Base-by-base conservation (phyloP, 202 grass and related monocot genomes). In the Dendrocalamus latiflorus region DNA sequence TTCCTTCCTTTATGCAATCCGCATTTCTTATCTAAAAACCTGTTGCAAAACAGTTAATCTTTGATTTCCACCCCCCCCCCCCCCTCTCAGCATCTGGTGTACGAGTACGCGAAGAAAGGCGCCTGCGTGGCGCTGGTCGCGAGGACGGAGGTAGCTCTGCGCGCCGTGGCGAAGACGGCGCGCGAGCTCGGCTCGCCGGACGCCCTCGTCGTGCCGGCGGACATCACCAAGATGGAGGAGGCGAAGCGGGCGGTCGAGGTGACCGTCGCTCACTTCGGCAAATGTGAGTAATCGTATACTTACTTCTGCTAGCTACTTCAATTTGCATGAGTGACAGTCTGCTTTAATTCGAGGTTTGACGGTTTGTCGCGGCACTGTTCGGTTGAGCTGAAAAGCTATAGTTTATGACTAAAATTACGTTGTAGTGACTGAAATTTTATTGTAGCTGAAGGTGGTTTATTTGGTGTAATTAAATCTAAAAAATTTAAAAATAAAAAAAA, bases 191-290 rank as follows among this genome's bases (percentile, higher is more conserved):
- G 90, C 42, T 6, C 90, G 34, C 79, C 90, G 24, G 87, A 85
- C 56, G 78, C 80, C 2, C 84, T 92, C 1, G 81, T 89, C 50
- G 68, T 89, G 57, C 84, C 87, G 21, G 87, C 87, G 2, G 90
- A 92, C 80, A 16, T 92, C 75, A 89, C 90, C 76, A 84, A 81
- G 70, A 24, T 81, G 1, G 76, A 82, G 0, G 90, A 92, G 3
- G 81, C 90, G 51, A 87, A 87, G 77, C 87, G 87, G 34, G 77
- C 81, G 26, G 84, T 92, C 17, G 84, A 89, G 67, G 90, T 87
- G 78, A 92, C 90, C 43, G 50, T 92, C 54, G 84, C 87, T 0
- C 90, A 89, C 61, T 92, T 92, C 15, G 90, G 90, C 21, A 86
- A 92, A 78, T 5, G 90, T 91, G 14, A 74, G 47, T 70, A 44